phyloP scores from a whole-genome alignment of 768 basidiomycete species.

The Auriscalpium microsporum region DNA sequence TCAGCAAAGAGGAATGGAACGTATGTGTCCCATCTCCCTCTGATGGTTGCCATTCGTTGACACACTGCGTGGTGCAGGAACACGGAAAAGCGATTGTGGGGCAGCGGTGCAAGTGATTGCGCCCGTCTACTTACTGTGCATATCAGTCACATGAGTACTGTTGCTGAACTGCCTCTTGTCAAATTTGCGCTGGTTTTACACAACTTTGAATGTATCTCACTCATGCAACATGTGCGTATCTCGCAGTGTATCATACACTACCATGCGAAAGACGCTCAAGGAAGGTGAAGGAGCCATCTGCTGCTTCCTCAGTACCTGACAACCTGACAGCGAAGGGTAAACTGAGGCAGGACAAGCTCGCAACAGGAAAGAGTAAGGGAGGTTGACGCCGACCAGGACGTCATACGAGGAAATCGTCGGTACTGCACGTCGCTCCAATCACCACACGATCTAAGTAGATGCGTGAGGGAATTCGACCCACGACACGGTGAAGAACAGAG shows the following conservation, averaged over 20 bases:
- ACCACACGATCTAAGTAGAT: no score
- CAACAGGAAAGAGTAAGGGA: constrained; percentile 8
- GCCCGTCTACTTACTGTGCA: no score
- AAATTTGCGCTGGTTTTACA: no score
- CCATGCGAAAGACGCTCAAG: neutral
- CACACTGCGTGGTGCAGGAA: constrained; percentile 37
- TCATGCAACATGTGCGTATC: neutral
- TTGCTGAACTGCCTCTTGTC: no score
- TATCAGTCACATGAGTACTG: no score
- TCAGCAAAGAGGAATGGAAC: constrained; percentile 90
- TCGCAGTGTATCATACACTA: neutral
- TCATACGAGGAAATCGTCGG: no score
- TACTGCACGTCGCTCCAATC: no score
- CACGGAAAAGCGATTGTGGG: constrained; percentile 77
- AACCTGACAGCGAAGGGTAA: no score
- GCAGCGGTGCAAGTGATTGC: constrained; percentile 70
- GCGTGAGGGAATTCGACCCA: no score
- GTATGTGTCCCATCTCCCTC: constrained; percentile 30
- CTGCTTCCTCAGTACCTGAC: no score
- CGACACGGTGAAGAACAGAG: constrained; percentile 3
- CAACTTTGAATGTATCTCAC: no score
- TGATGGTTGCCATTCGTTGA: neutral
- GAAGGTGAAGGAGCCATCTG: no score
- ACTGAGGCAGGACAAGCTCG: neutral
- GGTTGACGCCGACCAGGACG: neutral